Evolutionary conservation across 2,329 filamentous ascomycete species (phyloP).

Genomic region (Capronia epimyces): DNA sequence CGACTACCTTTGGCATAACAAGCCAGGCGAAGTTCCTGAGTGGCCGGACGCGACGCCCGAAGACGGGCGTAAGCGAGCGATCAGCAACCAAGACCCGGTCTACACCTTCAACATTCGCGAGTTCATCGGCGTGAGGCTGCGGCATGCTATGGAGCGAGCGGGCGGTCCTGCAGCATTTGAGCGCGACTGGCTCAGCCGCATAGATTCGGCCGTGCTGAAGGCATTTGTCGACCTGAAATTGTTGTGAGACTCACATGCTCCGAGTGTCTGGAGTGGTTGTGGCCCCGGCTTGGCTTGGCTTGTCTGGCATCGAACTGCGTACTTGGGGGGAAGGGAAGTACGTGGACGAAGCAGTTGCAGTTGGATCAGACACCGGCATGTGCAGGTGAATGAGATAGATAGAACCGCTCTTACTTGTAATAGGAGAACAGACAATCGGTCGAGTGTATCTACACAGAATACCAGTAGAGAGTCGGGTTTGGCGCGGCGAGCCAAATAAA

Average conservation of each 20-base stretch:
- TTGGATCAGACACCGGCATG: too few relatives aligned
- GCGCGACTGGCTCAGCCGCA: slow-evolving; percentile 25
- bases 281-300: too few relatives aligned
- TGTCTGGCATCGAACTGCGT: too few relatives aligned
- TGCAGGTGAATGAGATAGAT: too few relatives aligned
- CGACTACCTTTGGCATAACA: slow-evolving; percentile 40
- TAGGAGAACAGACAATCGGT: too few relatives aligned
- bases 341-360: too few relatives aligned
- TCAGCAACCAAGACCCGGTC: slow-evolving; percentile 39
- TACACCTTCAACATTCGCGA: slow-evolving; percentile 43
- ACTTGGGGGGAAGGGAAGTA: too few relatives aligned
- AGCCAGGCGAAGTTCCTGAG: slow-evolving; percentile 31
- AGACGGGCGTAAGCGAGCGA: slow-evolving; percentile 37
- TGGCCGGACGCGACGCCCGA: slow-evolving; percentile 39
- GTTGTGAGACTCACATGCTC: slow-evolving; percentile 10
- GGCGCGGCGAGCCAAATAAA: too few relatives aligned
- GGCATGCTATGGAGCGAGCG: slow-evolving; percentile 35
- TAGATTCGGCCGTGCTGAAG: slow-evolving; percentile 25
- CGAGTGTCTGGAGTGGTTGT: too few relatives aligned
- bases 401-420: too few relatives aligned
- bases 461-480: too few relatives aligned
- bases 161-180: slow-evolving; percentile 26
- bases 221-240: slow-evolving; percentile 26
- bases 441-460: too few relatives aligned
- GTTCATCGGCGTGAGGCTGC: slow-evolving; percentile 41